phyloP scores from a whole-genome alignment of 331 rosid species.

The Erythrophleum ivorense region DNA sequence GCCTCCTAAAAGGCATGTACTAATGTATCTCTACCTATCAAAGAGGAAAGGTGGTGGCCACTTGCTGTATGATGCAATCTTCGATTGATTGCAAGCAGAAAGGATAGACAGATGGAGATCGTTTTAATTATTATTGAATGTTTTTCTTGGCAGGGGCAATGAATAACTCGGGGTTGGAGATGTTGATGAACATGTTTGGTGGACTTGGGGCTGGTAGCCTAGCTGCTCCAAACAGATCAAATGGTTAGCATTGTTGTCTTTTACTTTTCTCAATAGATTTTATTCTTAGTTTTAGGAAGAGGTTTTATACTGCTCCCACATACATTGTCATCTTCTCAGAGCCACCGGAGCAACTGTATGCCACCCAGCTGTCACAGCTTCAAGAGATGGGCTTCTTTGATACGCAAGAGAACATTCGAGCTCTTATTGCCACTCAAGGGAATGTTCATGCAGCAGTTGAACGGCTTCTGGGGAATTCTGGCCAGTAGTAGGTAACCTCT shows the following conservation, averaged over 20 bases:
- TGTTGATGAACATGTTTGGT: conserved; percentile 87
- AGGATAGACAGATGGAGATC: conserved; percentile 1
- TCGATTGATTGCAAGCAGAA: conserved; percentile 16
- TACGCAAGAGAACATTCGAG: conserved; percentile 76
- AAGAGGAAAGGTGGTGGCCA: conserved; percentile 17
- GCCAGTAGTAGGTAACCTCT: conserved; percentile 49
- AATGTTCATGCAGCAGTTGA: conserved; percentile 82
- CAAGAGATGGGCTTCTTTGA: conserved; percentile 91
- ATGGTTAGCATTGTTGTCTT: conserved; percentile 55
- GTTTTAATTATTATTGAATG: conserved; percentile 18
- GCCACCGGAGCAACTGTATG: conserved; percentile 78
- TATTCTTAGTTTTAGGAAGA: neutral
- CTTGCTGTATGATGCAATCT: conserved; percentile 32
- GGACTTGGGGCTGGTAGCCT: conserved; percentile 89
- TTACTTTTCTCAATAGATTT: conserved; percentile 25
- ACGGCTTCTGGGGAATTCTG: conserved; percentile 71
- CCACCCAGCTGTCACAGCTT: conserved; percentile 72
- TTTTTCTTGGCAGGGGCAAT: conserved; percentile 49
- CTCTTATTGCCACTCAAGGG: conserved; percentile 72
- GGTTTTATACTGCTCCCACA: conserved; percentile 8
- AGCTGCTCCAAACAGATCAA: conserved; percentile 70
- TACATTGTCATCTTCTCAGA: conserved; percentile 46
- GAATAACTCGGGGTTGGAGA: conserved; percentile 67
- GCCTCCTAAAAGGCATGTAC: neutral
- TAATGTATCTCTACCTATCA: conserved; percentile 13